Evolutionary conservation across 2,329 filamentous ascomycete genomes (phyloP).

Genomic region (Aphanocladium album): DNA sequence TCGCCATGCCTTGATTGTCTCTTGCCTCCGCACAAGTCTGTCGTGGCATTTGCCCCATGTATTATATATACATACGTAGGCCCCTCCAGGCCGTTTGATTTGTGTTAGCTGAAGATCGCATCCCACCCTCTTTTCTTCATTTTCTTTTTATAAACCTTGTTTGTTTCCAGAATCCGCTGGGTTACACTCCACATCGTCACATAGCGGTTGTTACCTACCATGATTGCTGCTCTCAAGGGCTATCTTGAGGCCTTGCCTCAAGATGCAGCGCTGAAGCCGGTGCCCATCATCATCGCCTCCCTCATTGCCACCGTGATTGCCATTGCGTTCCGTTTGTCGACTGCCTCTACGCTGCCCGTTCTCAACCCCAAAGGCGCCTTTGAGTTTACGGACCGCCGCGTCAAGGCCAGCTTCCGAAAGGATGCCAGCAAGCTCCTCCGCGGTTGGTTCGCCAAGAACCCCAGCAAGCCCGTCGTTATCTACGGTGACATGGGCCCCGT

Average conservation of each 20-base stretch:
- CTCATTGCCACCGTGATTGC: constrained; percentile 7
- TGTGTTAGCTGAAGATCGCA: neutral
- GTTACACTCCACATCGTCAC: neutral
- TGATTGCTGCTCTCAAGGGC: constrained; percentile 2
- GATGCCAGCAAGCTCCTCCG: neutral
- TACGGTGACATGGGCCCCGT: constrained; percentile 17
- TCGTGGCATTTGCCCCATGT: neutral
- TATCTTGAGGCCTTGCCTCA: constrained; percentile 10
- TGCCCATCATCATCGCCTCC: constrained; percentile 12
- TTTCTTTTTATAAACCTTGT: neutral
- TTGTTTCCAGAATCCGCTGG: neutral
- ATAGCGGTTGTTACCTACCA: neutral
- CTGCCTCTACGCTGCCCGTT: neutral
- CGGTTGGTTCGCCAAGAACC: constrained; percentile 13
- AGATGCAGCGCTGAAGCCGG: neutral
- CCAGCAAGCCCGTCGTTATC: constrained; percentile 7
- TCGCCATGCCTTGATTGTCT: neutral
- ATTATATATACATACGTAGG: neutral
- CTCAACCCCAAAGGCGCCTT: constrained; percentile 13
- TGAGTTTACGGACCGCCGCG: neutral
- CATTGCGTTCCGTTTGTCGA: neutral
- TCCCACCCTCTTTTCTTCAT: neutral
- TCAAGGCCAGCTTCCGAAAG: constrained; percentile 1
- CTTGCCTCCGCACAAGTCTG: neutral
- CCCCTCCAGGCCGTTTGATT: neutral